Evolutionary conservation across 805 yeast genomes (phyloP), one percentile per base, ranked within the genome.

Genomic region (Spathaspora boniae): DNA sequence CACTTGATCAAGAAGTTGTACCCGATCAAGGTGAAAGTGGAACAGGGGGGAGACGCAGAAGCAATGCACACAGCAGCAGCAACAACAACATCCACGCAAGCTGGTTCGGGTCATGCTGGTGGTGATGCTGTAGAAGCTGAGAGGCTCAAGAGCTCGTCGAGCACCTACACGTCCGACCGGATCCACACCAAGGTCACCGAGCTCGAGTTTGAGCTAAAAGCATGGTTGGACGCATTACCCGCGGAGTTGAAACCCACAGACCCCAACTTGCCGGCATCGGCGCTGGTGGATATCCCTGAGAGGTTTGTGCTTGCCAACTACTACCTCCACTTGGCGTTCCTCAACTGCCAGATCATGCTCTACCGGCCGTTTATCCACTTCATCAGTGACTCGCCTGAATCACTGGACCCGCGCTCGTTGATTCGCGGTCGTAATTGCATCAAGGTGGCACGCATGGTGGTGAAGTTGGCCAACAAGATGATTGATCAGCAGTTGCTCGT

Each of bases 351-450:
- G 54, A 78, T 87, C 38, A 82, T 85, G 50, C 66, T 88, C 11
- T 88, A 87, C 51, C 74, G 95, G 33, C 96, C 96, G 2, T 88
- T 87, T 53, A 83, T 88, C 46, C 95, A 87, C 60, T 86, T 82
- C 54, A 74, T 83, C 35, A 74, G 86, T 22, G 79, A 83, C 33
- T 78, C 76, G 29, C 44, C 51, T 21, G 49, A 51, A 30, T 44
- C 50, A 9, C 51, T 65, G 1, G 83, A 78, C 47, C 73, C 79
- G 29, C 68, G 78, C 40, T 82, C 88, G 12, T 68, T 80, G 25
- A 78, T 78, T 9, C 73, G 87, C 53, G 94, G 95, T 0, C 72
- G 82, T 47, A 84, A 84, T 48, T 88, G 96, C 60, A 81, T 88
- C 36, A 78, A 82, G 46, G 87, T 86, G 7, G 89, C 96, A 0